Evolutionary conservation across 495 filamentous ascomycete species (phyloP), one percentile per base, ranked within the genome.

Genomic region (Friedmanniomyces simplex): DNA sequence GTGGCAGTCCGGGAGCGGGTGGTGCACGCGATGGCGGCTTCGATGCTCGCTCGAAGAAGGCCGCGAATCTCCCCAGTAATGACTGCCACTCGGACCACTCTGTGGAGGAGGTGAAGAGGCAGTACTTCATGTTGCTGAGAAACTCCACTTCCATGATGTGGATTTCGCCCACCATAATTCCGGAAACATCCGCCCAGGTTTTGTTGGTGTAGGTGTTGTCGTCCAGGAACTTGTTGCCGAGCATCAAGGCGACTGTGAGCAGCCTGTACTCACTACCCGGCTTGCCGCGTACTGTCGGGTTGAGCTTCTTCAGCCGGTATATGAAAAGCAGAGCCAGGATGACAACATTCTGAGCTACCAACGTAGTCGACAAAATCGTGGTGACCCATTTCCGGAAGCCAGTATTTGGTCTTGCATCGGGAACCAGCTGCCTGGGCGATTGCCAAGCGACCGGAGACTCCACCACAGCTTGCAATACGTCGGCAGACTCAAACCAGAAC

Each of bases 121-220:
- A 89, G 68, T 99, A 99, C 64, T 90, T 82, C 82, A 99, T 93
- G 68, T 99, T 97, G 76, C 93, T 96, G 56, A 99, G 77, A 65
- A 99, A 99, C 69, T 99, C 94, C 0, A 99, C 94, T 68, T 99
- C 94, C 94, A 99, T 99, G 39, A 96, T 83, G 67, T 99, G 94
- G 42, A 99, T 95, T 71, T 99, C 94, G 52, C 82, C 82, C 13
- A 97, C 94, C 3, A 87, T 85, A 57, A 99, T 95, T 18, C 88
- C 85, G 24, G 94, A 96, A 43, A 99, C 94, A 63, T 99, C 94
- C 14, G 94, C 93, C 94, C 94, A 99, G 1, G 94, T 97, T 76
- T 97, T 96, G 76, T 99, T 99, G 52, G 94, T 97, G 72, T 97
- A 99, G 1, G 94, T 97, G 69, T 97, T 99, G 66, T 99, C 94